Percentiles rank a stretch among this genome's conserved stretches.
Conservation (phyloP, 1,139 yeast genomes). For the Meyerozyma smithsonii region DNA sequence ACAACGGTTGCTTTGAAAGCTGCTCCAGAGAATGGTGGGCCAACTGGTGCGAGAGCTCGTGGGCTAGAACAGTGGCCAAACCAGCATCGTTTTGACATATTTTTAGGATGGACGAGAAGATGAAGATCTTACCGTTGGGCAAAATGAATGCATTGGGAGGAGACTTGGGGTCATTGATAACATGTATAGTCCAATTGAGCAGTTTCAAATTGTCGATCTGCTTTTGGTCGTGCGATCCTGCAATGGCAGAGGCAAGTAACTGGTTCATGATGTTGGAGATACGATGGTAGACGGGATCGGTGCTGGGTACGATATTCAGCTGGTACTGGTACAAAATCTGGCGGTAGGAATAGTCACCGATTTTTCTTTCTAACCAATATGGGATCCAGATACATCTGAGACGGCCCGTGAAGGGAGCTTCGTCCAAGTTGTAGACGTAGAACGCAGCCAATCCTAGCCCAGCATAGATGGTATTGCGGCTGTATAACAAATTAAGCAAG, state of each 20-base stretch:
- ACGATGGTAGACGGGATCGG: constrained; percentile 50
- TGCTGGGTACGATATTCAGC: constrained; percentile 43
- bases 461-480: constrained; percentile 5
- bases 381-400: constrained; percentile 71
- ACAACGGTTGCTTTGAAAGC: constrained; percentile 55
- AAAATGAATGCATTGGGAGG: constrained; percentile 96
- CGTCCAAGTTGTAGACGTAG: constrained; percentile 62
- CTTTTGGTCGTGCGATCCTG: constrained; percentile 24
- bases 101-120: constrained; percentile 73
- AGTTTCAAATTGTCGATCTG: constrained; percentile 32
- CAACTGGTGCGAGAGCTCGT: constrained; percentile 89
- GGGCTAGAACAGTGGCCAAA: constrained; percentile 87
- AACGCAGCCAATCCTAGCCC: constrained; percentile 27
- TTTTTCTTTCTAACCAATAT: constrained; percentile 53
- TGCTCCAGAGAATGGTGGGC: constrained; percentile 91
- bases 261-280: constrained; percentile 60
- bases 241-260: constrained; percentile 54
- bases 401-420: constrained; percentile 81
- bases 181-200: constrained; percentile 76
- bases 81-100: constrained; percentile 84
- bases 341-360: constrained; percentile 68
- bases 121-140: constrained; percentile 94
- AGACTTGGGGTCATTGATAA: constrained; percentile 60
- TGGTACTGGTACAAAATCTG: constrained; percentile 52
- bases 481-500: constrained; percentile 5